phyloP scores from a whole-genome alignment of 1,284 basidiomycete genomes.

The Apiotrichum gracile region DNA sequence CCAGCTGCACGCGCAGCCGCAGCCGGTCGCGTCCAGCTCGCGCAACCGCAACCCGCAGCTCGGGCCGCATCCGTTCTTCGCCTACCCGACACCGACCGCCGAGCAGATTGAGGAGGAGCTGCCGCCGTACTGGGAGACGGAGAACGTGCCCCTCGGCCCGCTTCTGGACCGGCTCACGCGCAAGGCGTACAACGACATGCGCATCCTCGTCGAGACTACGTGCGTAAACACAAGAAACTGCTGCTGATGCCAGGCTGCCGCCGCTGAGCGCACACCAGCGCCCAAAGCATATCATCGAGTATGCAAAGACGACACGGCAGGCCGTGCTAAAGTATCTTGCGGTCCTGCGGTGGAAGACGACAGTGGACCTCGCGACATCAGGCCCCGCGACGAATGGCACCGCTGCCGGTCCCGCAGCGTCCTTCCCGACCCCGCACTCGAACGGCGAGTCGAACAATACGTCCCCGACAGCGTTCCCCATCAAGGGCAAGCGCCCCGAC shows the following conservation, averaged over 20 bases:
- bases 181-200: conserved; percentile 35
- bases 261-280: conserved; percentile 22
- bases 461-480: conserved; percentile 19
- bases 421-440: conserved; percentile 41
- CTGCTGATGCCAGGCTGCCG: conserved; percentile 16
- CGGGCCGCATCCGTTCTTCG: conserved; percentile 34
- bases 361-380: conserved; percentile 28
- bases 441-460: conserved; percentile 32
- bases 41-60: conserved; percentile 41
- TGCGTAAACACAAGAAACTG: conserved; percentile 14
- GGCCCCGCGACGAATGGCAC: background rate
- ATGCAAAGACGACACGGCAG: conserved; percentile 39
- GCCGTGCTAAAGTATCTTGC: conserved; percentile 42
- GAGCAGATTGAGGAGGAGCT: conserved; percentile 40
- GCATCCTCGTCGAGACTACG: conserved; percentile 29
- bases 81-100: conserved; percentile 33
- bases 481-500: conserved; percentile 22
- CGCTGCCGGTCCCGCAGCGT: conserved; percentile 4
- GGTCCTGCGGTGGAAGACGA: conserved; percentile 40
- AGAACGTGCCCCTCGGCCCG: conserved; percentile 34
- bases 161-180: conserved; percentile 32
- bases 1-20: conserved; percentile 10
- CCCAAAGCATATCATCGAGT: conserved; percentile 38
- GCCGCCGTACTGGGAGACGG: conserved; percentile 36
- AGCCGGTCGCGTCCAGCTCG: conserved; percentile 13